phyloP scores from a whole-genome alignment of 2,329 filamentous ascomycete genomes.

The Cercospora sp. region DNA sequence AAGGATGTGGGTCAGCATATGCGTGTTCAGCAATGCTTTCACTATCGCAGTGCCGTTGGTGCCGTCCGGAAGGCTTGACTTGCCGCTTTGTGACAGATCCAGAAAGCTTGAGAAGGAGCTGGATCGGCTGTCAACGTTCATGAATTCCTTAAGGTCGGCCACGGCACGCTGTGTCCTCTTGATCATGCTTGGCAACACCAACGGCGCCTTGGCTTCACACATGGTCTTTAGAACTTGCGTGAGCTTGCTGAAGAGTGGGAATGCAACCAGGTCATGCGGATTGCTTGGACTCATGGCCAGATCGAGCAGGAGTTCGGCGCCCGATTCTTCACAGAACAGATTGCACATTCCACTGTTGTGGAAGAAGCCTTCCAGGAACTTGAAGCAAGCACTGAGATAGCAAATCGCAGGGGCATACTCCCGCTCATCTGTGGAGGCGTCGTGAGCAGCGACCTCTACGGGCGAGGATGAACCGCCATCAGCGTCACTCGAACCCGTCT shows the following conservation, averaged over 20 bases:
- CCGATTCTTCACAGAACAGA: slow-evolving; percentile 75
- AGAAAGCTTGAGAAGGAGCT: slow-evolving; percentile 28
- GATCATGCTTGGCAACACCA: slow-evolving; percentile 79
- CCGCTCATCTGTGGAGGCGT: slow-evolving; percentile 44
- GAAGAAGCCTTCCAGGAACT: slow-evolving; percentile 77
- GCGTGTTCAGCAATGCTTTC: slow-evolving; percentile 75
- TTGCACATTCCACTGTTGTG: slow-evolving; percentile 71
- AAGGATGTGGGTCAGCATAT: slow-evolving; percentile 76
- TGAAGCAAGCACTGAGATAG: slow-evolving; percentile 74
- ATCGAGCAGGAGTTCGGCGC: slow-evolving; percentile 80
- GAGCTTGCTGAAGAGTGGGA: slow-evolving; percentile 67
- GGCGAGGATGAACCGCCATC: background rate
- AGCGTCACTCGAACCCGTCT: background rate
- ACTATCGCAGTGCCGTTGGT: slow-evolving; percentile 70
- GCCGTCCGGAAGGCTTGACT: slow-evolving; percentile 33
- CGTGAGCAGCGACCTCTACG: slow-evolving; percentile 7
- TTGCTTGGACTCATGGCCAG: slow-evolving; percentile 80
- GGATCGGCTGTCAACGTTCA: slow-evolving; percentile 41
- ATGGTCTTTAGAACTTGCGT: slow-evolving; percentile 74
- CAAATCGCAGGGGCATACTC: slow-evolving; percentile 33
- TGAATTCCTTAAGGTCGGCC: slow-evolving; percentile 66
- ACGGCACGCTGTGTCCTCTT: slow-evolving; percentile 71
- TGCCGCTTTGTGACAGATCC: slow-evolving; percentile 36
- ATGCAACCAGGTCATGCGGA: slow-evolving; percentile 69
- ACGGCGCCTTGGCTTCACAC: slow-evolving; percentile 75